These are phyloP conservation scores for Glycine soja DNA, from an alignment of 306 rosid genomes.

Conservation along the genomic window DNA sequence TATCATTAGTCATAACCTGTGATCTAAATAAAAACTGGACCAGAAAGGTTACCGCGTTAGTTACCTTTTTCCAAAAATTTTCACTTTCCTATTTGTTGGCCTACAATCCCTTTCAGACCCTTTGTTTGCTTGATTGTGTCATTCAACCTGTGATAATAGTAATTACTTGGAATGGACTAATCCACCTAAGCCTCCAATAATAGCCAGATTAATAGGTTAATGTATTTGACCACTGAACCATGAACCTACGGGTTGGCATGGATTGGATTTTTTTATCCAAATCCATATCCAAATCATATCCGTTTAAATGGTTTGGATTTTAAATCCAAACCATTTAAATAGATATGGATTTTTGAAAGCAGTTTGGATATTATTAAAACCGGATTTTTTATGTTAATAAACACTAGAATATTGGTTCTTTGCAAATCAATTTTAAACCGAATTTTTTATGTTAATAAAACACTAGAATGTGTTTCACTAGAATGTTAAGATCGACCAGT, in stretches of 20 bases:
- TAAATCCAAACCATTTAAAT: too few species aligned
- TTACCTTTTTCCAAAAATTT: constrained; percentile 1
- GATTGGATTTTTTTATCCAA: too few species aligned
- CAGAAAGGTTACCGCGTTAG: not conserved
- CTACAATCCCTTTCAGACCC: not conserved
- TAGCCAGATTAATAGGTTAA: not conserved
- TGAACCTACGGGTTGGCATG: not conserved
- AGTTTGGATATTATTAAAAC: too few species aligned
- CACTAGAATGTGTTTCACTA: too few species aligned
- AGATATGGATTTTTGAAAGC: too few species aligned
- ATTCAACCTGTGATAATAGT: constrained; percentile 4
- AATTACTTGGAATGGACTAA: not conserved
- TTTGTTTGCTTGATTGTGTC: not conserved
- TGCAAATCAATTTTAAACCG: too few species aligned
- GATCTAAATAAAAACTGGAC: constrained; percentile 6
- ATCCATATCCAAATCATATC: too few species aligned
- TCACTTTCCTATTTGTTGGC: not conserved
- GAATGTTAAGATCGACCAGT: too few species aligned
- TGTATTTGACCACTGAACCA: not conserved
- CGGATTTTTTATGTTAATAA: too few species aligned
- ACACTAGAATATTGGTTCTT: too few species aligned
- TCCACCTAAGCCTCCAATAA: not conserved
- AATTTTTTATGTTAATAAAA: too few species aligned
- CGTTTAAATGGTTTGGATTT: too few species aligned
- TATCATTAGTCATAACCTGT: not conserved